Evolutionary conservation across 2,329 filamentous ascomycete genomes (phyloP), one percentile per base, ranked within the genome.

Genomic region (Diaporthe velutina): DNA sequence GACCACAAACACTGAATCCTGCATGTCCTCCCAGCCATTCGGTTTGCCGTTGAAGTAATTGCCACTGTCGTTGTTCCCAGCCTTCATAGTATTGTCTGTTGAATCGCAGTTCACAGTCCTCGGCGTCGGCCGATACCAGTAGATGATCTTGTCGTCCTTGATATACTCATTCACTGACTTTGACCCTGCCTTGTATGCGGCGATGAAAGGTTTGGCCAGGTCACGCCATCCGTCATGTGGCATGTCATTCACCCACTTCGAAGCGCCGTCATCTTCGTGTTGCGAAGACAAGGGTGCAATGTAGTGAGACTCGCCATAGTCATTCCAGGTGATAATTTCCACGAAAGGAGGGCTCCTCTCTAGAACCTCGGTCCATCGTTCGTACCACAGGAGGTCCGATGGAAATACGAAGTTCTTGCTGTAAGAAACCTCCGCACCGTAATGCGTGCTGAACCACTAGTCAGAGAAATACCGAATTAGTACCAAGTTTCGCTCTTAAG

Each of bases 51-150:
- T 80, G 80, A 89, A 89, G 80, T 89, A 90, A 78, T 89, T 89
- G 2, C 86, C 88, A 22, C 82, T 86, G 30, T 77, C 79, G 75
- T 88, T 87, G 78, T 86, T 83, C 33, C 85, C 83, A 17, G 81
- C 79, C n/a, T 81, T 83, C 77, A 86, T 83, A 0, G 86, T 88
- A 3, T 86, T 89, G 77, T 90, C 88, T 22, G 88, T 90, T 8
- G 85, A 78, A 74, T 89, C 87, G 79, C 88, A 90, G 78, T 88
- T 79, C 45, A 87, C 78, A 10, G 77, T 76, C 76, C 83, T 85
- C 1, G 85, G 84, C 0, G 86, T 88, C 2, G 87, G 88, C 2
- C 88, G 85, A 80, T 89, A 90, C 88, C 88, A 90, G 82, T 90
- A 90, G 52, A 89, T 80, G 28, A 90, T 79, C 80, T 88, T 83